Evolutionary conservation across 441 rosid genomes (phyloP), one percentile per base, ranked within the genome.

Genomic region (Pelargonium citronellum): DNA sequence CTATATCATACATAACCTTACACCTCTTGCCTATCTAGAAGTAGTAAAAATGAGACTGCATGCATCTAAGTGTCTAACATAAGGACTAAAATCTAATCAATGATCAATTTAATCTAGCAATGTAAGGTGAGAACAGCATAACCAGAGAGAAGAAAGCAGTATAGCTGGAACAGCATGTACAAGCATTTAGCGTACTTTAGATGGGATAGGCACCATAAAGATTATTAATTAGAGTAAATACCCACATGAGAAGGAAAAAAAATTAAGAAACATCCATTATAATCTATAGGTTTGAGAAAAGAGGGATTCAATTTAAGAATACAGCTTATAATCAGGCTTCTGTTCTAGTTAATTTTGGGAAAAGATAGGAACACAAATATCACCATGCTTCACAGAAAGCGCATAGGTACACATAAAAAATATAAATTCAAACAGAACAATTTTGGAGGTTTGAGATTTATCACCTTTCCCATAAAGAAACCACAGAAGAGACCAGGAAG

Each of bases 401-500:
- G 64, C 30, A 61, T 27, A 22, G 64, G 4, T 69, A 41, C 66
- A 70, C 5, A 44, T 30, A 44, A 20, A 60, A 62, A 39, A 69
- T 16, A 63, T 75, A 43, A 73, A 15, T 69, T 72, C 3, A 60
- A 74, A 70, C 67, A 68, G 67, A 53, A 68, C 53, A 63, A 9
- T 67, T 27, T 37, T 30, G 60, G 20, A 70, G 74, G 79, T 72
- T 57, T 76, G 20, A 75, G 83, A 76, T 74, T 62, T 67, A 78
- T 89, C 85, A 79, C 99, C 96, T 92, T 95, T 95, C 74, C 99
- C 99, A 82, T 87, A 95, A 57, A 95, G 84, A 79, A 86, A 83
- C 99, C 99, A 95, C 67, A 95, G 76, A 69, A 95, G 98, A 65
- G 98, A 95, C 99, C 99, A 95, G 30, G 99, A 83, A 44, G 98